These are phyloP conservation scores for Ustilago shanxiensis DNA, from an alignment of 1,284 basidiomycete species.

Conservation along the genomic window DNA sequence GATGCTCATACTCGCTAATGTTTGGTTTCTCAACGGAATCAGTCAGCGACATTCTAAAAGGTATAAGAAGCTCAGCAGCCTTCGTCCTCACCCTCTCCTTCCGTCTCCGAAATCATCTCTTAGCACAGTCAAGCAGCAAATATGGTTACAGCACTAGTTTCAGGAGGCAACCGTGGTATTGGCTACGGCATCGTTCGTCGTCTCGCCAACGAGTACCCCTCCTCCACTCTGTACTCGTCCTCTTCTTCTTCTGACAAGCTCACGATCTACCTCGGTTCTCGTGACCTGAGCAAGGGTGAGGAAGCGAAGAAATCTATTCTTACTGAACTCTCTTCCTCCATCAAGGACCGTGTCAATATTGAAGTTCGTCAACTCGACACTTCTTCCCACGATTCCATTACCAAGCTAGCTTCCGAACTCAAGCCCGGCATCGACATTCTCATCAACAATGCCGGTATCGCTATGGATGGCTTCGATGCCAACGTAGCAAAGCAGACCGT, in stretches of 20 bases:
- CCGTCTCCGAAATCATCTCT: neutral
- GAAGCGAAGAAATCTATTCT: slow-evolving; percentile 55
- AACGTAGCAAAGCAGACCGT: slow-evolving; percentile 64
- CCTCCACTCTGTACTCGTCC: slow-evolving; percentile 36
- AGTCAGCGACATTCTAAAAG: neutral
- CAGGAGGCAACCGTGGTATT: slow-evolving; percentile 50
- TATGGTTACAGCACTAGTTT: slow-evolving; percentile 54
- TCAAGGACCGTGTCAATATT: slow-evolving; percentile 40
- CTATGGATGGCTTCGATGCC: slow-evolving; percentile 60
- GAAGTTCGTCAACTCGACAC: slow-evolving; percentile 47
- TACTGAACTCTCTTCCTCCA: slow-evolving; percentile 35
- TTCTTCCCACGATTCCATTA: slow-evolving; percentile 40
- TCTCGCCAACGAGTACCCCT: slow-evolving; percentile 55
- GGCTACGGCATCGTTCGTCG: slow-evolving; percentile 61
- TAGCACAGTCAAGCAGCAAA: neutral
- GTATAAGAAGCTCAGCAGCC: neutral
- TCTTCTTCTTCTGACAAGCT: slow-evolving; percentile 48
- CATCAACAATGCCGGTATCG: slow-evolving; percentile 67
- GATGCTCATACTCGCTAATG: neutral
- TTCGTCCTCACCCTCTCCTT: neutral
- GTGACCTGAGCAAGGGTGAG: slow-evolving; percentile 57
- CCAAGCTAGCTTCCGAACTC: slow-evolving; percentile 42
- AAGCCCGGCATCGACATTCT: slow-evolving; percentile 57
- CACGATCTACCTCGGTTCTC: slow-evolving; percentile 62
- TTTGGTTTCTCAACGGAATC: slow-evolving; percentile 6